Base-by-base conservation (phyloP, 768 basidiomycete species). In the Tricholoma bakamatsutake region DNA sequence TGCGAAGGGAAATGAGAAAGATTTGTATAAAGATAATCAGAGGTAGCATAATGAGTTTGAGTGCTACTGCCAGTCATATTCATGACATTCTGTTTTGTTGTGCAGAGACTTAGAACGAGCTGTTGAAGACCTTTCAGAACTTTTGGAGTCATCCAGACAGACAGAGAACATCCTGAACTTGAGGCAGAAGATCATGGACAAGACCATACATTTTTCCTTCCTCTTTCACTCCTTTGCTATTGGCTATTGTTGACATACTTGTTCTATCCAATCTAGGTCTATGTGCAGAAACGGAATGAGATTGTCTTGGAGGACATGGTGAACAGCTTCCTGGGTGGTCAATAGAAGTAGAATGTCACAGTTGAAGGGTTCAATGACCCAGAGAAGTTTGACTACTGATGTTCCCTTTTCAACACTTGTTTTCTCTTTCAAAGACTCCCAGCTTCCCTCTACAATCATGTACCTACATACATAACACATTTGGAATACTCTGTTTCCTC, bases 21-120 rank as follows among this genome's bases (percentile, higher is more conserved):
- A 93, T 66, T 73, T 98, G 46, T 98, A 93, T 65, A 96, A 98
- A 71, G 95, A 98, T 71, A 98, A 98, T 66, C 97, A 99, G 72
- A 80, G 90, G 90, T 86, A 58, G 40, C 21, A 6, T 13, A 21
- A 24, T 2, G 15, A 17, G 46, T 34, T 34, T 17, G 30, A 18
- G 3, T 3, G 37, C 42, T 27, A 15, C 35, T 1, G 40, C 48
- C 7, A 17, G 28, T 39, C 8, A 8, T 27, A 18, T 47, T 50
- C 42, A 57, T 34, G 7, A n/a, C 46, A 28, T 15, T 12, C 30
- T 45, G 17, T 15, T 27, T 3, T 21, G 5, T 28, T 15, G 47
- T 34, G 21, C 56, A 92, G 93, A 67, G 94, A 98, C 67, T 74
- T 99, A 39, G 97, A 99, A 71, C 82, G 82, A 60, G 97, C 96